A percentile compares a stretch with the other conserved stretches of the same genome.
Conservation (phyloP, 306 rosid genomes). For the Purshia tridentata region DNA sequence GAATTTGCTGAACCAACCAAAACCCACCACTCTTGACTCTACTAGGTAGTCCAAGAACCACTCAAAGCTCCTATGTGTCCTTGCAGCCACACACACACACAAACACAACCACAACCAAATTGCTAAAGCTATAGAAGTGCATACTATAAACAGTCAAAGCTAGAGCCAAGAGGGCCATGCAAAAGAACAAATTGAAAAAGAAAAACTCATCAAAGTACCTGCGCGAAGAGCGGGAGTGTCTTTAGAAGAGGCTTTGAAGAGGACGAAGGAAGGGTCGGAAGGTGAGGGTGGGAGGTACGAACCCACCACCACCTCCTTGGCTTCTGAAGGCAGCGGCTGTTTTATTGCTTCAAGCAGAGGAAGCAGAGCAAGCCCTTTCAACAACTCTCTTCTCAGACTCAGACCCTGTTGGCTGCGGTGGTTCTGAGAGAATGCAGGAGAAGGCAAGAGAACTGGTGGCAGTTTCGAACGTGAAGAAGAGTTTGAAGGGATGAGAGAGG, state of each 20-base stretch:
- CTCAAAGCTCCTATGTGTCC: too few relatives aligned
- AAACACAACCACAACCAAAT: too few relatives aligned
- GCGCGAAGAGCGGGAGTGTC: constrained; percentile 99
- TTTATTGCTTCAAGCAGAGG: constrained; percentile 23
- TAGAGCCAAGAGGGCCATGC: too few relatives aligned
- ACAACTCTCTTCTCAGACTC: constrained; percentile 47
- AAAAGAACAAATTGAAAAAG: not conserved
- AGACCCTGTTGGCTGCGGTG: not conserved
- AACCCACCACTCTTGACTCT: too few relatives aligned
- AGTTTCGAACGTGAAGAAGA: constrained; percentile 32
- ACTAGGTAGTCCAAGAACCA: too few relatives aligned
- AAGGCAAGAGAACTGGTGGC: constrained; percentile 11
- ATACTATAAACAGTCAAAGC: not conserved
- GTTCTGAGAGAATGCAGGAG: constrained; percentile 15
- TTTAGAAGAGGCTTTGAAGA: constrained; percentile 74
- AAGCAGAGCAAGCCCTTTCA: constrained; percentile 53
- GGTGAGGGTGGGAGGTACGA: constrained; percentile 71
- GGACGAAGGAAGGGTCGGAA: constrained; percentile 78
- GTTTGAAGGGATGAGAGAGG: constrained; percentile 27
- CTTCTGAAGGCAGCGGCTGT: constrained; percentile 39
- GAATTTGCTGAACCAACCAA: too few relatives aligned
- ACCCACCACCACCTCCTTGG: constrained; percentile 77
- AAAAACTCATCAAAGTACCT: constrained; percentile 45
- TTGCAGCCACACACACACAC: too few relatives aligned
- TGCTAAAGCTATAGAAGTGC: too few relatives aligned